Percentiles rank a stretch among this genome's conserved stretches.
Conservation (phyloP, 805 yeast genomes). For the Clavispora carvajalis region DNA sequence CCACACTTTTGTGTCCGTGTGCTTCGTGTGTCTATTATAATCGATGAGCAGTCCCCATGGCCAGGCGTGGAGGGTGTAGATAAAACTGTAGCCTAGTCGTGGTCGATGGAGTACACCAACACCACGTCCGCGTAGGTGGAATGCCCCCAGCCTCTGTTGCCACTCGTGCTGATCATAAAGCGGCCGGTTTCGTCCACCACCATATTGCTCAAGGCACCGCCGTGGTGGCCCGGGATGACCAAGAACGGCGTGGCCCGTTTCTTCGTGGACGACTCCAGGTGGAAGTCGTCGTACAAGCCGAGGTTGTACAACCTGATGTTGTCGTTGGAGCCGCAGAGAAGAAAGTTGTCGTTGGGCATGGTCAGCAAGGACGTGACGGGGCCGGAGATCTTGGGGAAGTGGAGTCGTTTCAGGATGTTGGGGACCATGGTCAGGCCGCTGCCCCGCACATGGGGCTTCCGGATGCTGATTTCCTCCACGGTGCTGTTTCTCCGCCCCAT, state of each 20-base stretch:
- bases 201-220: constrained; percentile 76
- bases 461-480: constrained; percentile 69
- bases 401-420: constrained; percentile 52
- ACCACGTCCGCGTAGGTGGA: constrained; percentile 76
- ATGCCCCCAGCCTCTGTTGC: constrained; percentile 91
- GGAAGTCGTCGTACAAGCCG: constrained; percentile 33
- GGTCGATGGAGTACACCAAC: constrained; percentile 71
- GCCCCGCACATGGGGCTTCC: constrained; percentile 44
- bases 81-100: constrained; percentile 16
- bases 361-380: constrained; percentile 79
- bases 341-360: constrained; percentile 73
- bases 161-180: constrained; percentile 86
- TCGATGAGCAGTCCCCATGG: no score
- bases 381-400: constrained; percentile 84
- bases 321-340: constrained; percentile 86
- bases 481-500: constrained; percentile 88
- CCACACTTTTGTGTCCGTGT: neutral
- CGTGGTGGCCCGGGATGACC: constrained; percentile 95
- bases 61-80: no score
- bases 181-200: constrained; percentile 82
- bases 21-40: neutral
- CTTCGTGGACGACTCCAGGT: constrained; percentile 25
- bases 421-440: constrained; percentile 27
- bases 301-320: constrained; percentile 85
- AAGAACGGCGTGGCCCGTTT: constrained; percentile 64